Base-by-base conservation (phyloP, 1,284 basidiomycete species). In the Trichosporon coremiiforme region DNA sequence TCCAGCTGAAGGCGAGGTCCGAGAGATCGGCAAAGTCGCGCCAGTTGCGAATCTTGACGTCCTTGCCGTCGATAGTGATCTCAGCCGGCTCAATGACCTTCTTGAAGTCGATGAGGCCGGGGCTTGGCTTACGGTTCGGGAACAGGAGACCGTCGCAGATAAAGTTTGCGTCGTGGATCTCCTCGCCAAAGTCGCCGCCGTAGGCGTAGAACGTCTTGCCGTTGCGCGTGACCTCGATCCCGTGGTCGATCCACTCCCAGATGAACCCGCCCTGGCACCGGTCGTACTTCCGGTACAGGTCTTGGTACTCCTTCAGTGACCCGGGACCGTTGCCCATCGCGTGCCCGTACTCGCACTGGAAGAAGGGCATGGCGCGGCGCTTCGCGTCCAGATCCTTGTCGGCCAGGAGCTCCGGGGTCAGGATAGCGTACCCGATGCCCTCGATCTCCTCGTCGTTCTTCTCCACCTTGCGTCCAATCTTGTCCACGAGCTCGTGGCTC, bases 301-400 rank as follows among this genome's bases (percentile, higher is more conserved):
- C 67, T 29, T 69, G 68, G 65, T 76, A 76, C 67, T 76, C 75
- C 12, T 41, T 41, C 13, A 76, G 55, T 0, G 74, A 71, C 2
- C 75, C 75, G 22, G 75, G 75, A 8, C 75, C 75, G 41, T 76
- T 76, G 20, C 75, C 75, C 75, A 76, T 76, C 1, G 75, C 74
- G 38, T 76, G 75, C 0, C 47, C 75, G 38, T 76, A 76, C 66
- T 76, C 75, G 67, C 69, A 71, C 41, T 69, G 66, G 41, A 76
- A 66, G 68, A 76, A 76, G 7, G 75, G 75, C 53, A 67, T 69
- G 5, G 60, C 31, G 8, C 64, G 69, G n/a, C 71, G 67, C 31
- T 55, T 35, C 0, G 57, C 68, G 29, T 72, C 68, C 20, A 71
- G 71, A 36, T 64, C 67, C n/a, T n/a, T 20, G 50, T 70, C 68